Base-by-base conservation (phyloP, 2,329 filamentous ascomycete species). In the Ascocoryne sarcoides region DNA sequence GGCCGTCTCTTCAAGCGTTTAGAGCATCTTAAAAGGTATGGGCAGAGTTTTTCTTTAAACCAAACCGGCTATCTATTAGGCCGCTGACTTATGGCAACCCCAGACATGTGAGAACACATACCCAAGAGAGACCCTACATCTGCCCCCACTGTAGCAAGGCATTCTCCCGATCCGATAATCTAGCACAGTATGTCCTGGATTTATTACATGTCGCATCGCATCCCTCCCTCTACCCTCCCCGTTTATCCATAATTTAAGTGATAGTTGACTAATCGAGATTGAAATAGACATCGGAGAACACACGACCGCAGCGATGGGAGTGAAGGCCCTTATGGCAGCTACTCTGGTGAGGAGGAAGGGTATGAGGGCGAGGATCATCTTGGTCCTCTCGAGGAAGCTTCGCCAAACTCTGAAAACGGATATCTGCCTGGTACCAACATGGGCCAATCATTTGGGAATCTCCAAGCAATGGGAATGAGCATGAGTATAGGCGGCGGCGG, bases 61-160 rank as follows among this genome's bases (percentile, higher is more conserved):
- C 53, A 39, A 47, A 45, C 48, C 53, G 52, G 48, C 52, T 54
- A 44, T 51, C 29, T 37, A 42, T 32, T 43, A 68, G 68, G 62
- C 65, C 68, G 68, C 71, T 69, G 59, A 70, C 67, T 57, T 52
- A n/a, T n/a, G n/a, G 50, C 60, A 59, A 56, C 45, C 65, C 64
- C 75, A 94, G 89, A 75, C 92, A 98, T 70, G 92, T 98, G 65
- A 85, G 92, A 68, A 98, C 92, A 59, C 92, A 98, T 73, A 98
- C 92, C 42, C 92, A 98, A 73, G 92, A 98, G 73, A 86, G 90
- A 68, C 92, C 92, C 55, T 98, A 98, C 67, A 82, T 93, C 61
- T 98, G 92, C 76, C 84, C 85, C 55, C 82, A 94, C 65, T 98
- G 92, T 78, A 95, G 85, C 75, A 96, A 96, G 73, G 90, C 90